Conservation (phyloP, 306 rosid genomes). For the Elaeagnus macrophylla region DNA sequence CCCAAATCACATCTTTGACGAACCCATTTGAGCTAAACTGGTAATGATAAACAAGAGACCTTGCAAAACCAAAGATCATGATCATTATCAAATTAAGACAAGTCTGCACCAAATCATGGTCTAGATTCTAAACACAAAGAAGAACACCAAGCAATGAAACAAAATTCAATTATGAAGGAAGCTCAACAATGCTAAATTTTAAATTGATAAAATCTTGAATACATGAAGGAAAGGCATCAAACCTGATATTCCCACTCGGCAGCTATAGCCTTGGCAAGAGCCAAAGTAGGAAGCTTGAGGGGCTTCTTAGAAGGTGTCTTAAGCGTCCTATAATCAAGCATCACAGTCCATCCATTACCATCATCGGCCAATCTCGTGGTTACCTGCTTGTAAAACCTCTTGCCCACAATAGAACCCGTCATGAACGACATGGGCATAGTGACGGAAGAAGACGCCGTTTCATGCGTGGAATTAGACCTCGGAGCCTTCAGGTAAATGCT, state of each 20-base stretch:
- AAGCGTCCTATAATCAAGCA: constrained; percentile 86
- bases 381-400: constrained; percentile 64
- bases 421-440: constrained; percentile 88
- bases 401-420: constrained; percentile 90
- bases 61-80: too few species aligned
- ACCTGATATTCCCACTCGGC: constrained; percentile 98
- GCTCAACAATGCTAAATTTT: constrained; percentile 1
- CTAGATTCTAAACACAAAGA: too few species aligned
- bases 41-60: too few species aligned
- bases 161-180: background rate
- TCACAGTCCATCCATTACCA: constrained; percentile 76
- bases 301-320: constrained; percentile 83
- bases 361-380: constrained; percentile 64
- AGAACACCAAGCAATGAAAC: background rate
- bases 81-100: too few species aligned
- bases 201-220: background rate
- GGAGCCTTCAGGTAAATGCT: constrained; percentile 40
- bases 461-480: constrained; percentile 18
- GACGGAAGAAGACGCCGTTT: constrained; percentile 43
- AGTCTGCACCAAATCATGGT: too few species aligned
- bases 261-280: constrained; percentile 79
- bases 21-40: too few species aligned
- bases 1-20: too few species aligned
- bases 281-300: constrained; percentile 63
- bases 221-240: background rate